Evolutionary conservation across 1,139 yeast species (phyloP), one percentile per base, ranked within the genome.

Genomic region (Sugiyamaella sp.): DNA sequence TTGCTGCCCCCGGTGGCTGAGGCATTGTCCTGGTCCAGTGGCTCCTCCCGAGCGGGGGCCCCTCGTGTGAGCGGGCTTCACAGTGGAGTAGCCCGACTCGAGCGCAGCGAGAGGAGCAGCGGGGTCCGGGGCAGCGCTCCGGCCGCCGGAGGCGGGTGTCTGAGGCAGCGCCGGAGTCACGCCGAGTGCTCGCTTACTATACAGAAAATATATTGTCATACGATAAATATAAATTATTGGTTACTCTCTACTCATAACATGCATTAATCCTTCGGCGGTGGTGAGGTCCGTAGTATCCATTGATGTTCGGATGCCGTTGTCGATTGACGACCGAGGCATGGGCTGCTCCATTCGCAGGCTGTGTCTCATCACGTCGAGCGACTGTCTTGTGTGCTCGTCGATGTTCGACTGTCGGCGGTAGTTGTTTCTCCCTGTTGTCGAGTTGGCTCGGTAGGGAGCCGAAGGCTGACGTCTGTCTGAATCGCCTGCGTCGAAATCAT

Each of bases 261-360:
- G 52, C 63, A 63, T 61, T 44, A 65, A 51, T 19, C 63, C 63
- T 35, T 64, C 66, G 3, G 69, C 69, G 1, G 68, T 64, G 6
- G 68, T 65, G 24, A 65, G 45, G 39, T 65, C 69, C 10, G 56
- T 52, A 8, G 64, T 39, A 24, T 66, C 69, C 63, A 63, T 60
- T n/a, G 66, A 61, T n/a, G 66, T 59, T 24, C 69, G 58, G 16
- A 66, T 56, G 17, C 57, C 58, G 17, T 29, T 29, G 9, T 66
- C 69, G 41, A 62, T 41, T 1, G 66, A 61, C 42, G 59, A 54
- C 4, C 67, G 56, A 1, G 65, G 65, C 19, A 61, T 59, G 4
- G 55, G 54, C 52, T 65, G 68, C 47, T 65, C 68, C 62, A 62
- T 63, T n/a, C 67, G 56, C 42, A 61, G 51, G 14, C 56, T 49